Evolutionary conservation across 768 basidiomycete species (phyloP), one percentile per base, ranked within the genome.

Genomic region (Podaxis mareebaensis): DNA sequence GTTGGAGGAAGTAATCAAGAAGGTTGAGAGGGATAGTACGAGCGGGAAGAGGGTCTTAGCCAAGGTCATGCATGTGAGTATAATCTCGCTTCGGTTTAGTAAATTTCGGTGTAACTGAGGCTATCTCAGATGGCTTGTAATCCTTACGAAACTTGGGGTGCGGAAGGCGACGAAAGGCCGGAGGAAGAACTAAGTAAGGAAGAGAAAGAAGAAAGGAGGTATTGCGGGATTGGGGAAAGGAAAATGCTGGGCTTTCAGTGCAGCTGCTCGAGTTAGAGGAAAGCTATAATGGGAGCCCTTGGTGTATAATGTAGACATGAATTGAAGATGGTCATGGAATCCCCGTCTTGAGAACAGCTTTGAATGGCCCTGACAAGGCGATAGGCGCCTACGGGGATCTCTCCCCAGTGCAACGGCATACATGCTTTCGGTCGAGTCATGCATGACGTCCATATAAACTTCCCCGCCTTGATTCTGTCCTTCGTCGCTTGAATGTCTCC

Each of bases 121-220:
- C 42, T 10, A 51, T n/a, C 48, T n/a, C 68, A 94, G 90, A 96
- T 99, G 95, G 88, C 92, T 4, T 86, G 84, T 58, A 83, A 85
- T 42, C 95, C 96, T 1, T 99, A 90, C 71, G 88, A 92, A 69
- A 72, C 86, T 0, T 98, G 95, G 90, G 95, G 96, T 52, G 92
- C 86, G 2, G 92, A 93, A 71, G 84, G 77, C 33, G 78, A 81
- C 3, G 75, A 78, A 2, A 69, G 65, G 33, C 66, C 77, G 0
- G 83, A 85, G 17, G 73, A 73, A 3, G 78, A 81, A 54, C 70
- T 92, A 17, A 80, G 78, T 65, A 78, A 79, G 4, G 90, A 91
- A 71, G 81, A 83, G 58, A 80, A 71, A 61, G 90, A 93, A 67
- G 93, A 94, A 71, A 78, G 86, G 61, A 79, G 90, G 65, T 85